Percentiles rank a stretch among this genome's conserved stretches.
Evolutionary conservation across 1,139 yeast genomes (phyloP).

Genomic region (Kodamaea arcana): DNA sequence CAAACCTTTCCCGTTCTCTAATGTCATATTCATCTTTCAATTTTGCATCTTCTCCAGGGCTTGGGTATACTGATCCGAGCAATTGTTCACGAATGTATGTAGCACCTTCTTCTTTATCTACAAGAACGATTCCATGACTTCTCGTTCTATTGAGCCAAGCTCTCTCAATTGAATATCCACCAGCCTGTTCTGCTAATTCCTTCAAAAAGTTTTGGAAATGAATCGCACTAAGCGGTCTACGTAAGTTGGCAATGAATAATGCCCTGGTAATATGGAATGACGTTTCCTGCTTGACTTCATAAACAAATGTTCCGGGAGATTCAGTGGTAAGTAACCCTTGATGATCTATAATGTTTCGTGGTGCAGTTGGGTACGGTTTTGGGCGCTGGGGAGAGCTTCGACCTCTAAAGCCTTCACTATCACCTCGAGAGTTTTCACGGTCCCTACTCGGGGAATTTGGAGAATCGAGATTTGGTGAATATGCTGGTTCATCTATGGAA

Average conservation of each 20-base stretch:
- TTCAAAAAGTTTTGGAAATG: conserved; percentile 34
- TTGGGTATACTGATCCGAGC: conserved; percentile 32
- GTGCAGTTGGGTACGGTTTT: no score
- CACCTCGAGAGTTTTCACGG: no score
- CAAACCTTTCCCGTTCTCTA: conserved; percentile 21
- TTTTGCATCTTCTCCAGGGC: conserved; percentile 21
- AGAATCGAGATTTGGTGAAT: no score
- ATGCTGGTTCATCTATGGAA: no score
- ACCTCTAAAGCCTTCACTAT: no score
- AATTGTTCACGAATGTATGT: conserved; percentile 27
- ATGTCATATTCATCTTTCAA: conserved; percentile 20
- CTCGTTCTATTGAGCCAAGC: conserved; percentile 43
- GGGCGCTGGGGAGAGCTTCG: no score
- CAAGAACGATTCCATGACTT: conserved; percentile 41
- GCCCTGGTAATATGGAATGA: conserved; percentile 39
- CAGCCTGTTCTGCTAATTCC: conserved; percentile 22
- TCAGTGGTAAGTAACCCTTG: conserved; percentile 22
- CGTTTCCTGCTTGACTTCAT: conserved; percentile 27
- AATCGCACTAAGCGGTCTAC: conserved; percentile 34
- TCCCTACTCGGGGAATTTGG: no score
- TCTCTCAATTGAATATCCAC: conserved; percentile 30
- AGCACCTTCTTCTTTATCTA: conserved; percentile 39
- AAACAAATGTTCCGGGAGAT: conserved; percentile 28
- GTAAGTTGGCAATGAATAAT: conserved; percentile 39
- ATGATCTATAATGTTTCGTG: conserved; percentile 19